Evolutionary conservation across 441 rosid species (phyloP).

Genomic region (Daphne laureola): DNA sequence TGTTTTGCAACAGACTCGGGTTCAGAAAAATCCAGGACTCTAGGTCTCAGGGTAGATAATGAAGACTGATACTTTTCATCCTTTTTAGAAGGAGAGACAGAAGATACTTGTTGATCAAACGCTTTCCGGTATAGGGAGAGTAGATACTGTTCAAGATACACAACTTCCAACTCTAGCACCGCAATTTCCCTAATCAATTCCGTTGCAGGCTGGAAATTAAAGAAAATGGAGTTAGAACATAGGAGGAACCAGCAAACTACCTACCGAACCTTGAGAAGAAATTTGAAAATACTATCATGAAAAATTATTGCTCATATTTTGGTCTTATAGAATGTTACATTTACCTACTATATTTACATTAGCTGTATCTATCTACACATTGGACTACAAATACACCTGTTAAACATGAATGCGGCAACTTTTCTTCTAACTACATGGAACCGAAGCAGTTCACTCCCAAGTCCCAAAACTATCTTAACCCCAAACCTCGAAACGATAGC

Average conservation of each 20-base stretch:
- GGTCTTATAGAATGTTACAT: too few species aligned
- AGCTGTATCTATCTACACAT: too few species aligned
- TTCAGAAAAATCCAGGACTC: conserved; percentile 36
- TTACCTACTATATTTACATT: too few species aligned
- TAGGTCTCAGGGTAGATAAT: conserved; percentile 35
- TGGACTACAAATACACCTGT: too few species aligned
- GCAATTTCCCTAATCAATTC: conserved; percentile 84
- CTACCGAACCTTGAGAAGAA: conserved; percentile 3
- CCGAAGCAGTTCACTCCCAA: too few species aligned
- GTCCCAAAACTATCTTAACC: too few species aligned
- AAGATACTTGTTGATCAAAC: conserved; percentile 59
- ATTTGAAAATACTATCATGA: not conserved
- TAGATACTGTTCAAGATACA: conserved; percentile 80
- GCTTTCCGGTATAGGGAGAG: conserved; percentile 79
- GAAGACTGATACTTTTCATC: conserved; percentile 35
- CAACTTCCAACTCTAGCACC: conserved; percentile 83
- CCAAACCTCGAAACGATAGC: too few species aligned
- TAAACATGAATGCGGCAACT: too few species aligned
- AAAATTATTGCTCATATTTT: too few species aligned
- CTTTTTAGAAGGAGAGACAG: conserved; percentile 39
- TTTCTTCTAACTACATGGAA: too few species aligned
- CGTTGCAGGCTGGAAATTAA: conserved; percentile 53
- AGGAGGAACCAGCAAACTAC: conserved; percentile 7
- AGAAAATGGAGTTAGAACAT: conserved; percentile 7
- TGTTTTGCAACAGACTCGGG: conserved; percentile 27